Base-by-base conservation (phyloP, 164 flowering plant genomes). In the Vitis labrusca region DNA sequence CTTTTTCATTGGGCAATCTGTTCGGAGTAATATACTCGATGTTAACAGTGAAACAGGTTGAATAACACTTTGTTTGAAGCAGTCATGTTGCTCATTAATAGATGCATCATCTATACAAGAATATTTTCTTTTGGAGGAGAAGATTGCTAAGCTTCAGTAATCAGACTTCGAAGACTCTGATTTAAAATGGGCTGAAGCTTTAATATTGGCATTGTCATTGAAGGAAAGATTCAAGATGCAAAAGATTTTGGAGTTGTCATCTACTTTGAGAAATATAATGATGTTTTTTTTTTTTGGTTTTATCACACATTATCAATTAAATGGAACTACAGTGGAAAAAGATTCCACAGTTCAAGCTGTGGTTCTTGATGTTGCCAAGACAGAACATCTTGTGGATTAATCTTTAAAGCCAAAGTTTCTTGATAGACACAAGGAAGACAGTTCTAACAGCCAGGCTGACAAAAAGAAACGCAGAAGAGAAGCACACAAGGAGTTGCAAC, bases 61-160 rank as follows among this genome's bases (percentile, higher is more conserved):
- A 82, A 78, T 93, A 67, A 90, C 92, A 64, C 74, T 96, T 15
- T 87, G 95, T 9, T 73, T 96, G 84, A 93, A 85, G 89, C 98
- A 91, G 79, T 87, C 98, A 44, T 73, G 75, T 66, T 93, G 94
- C 76, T 79, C 85, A 56, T 93, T 98, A 13, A 86, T 85, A 2
- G 92, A 91, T 80, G 88, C 92, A n/a, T 93, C 99, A 16, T 89
- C 89, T 63, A 81, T 95, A 59, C 83, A 89, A 66, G 93, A 85
- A 58, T 90, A 85, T 77, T 95, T 91, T 78, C 64, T 77, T 29
- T 62, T 76, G 64, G 99, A 19, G 19, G 19, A 19, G 19, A 19
- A 19, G 19, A 19, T 19, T 19, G 19, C 19, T 19, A 19, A 19
- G 19, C 19, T 19, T 19, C 19, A 19, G 19, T 19, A 19, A 19